These are phyloP conservation scores for Cronartium ribicola DNA, from an alignment of 1,284 basidiomycete genomes.

Conservation along the genomic window DNA sequence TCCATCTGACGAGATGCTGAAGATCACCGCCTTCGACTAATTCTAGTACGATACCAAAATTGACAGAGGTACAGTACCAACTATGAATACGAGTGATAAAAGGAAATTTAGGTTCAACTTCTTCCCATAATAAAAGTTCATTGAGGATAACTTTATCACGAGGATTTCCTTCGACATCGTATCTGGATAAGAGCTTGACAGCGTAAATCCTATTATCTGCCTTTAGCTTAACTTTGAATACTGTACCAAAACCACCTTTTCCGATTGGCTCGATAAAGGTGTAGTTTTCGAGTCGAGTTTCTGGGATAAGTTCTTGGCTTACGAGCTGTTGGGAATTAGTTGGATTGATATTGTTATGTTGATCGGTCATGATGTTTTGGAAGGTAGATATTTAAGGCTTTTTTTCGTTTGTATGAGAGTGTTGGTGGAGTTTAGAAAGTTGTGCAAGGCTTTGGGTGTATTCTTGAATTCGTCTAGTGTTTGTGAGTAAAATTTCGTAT, in stretches of 20 bases:
- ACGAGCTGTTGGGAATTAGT: too few species aligned
- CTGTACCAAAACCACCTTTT: conserved; percentile 46
- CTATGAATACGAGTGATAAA: conserved; percentile 8
- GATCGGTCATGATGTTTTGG: too few species aligned
- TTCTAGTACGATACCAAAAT: conserved; percentile 47
- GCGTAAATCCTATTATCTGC: conserved; percentile 46
- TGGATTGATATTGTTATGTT: too few species aligned
- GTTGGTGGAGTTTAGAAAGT: too few species aligned
- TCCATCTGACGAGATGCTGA: conserved; percentile 45
- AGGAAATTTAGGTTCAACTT: background rate
- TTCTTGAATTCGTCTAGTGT: too few species aligned
- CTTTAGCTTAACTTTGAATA: conserved; percentile 46
- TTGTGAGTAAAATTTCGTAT: too few species aligned
- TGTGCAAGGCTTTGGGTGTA: too few species aligned
- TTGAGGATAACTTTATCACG: background rate
- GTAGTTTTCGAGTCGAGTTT: conserved; percentile 13
- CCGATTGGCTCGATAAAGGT: conserved; percentile 47
- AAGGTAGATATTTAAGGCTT: too few species aligned
- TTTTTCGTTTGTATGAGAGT: too few species aligned
- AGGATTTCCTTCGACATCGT: conserved; percentile 45
- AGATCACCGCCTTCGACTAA: conserved; percentile 49
- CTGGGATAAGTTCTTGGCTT: too few species aligned
- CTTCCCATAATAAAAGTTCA: background rate
- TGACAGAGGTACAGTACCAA: background rate
- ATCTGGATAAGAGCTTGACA: conserved; percentile 44